These are phyloP conservation scores for Sungouiella blattae DNA, from an alignment of 805 yeast species.

Conservation along the genomic window DNA sequence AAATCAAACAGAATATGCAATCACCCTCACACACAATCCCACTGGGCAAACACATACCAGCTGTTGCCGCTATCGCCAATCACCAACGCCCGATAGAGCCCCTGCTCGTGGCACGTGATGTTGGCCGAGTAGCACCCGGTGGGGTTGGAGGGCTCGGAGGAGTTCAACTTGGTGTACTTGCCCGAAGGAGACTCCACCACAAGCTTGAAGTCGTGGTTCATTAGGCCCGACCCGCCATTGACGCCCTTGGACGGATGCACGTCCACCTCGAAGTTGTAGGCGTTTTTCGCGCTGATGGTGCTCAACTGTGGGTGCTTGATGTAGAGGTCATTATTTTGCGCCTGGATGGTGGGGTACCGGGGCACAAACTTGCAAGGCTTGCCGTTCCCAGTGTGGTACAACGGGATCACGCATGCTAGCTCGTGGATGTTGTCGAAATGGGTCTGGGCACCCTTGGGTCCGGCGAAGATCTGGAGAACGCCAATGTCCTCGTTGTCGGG, in stretches of 20 bases:
- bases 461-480: constrained; percentile 70
- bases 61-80: constrained; percentile 72
- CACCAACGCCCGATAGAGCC: constrained; percentile 81
- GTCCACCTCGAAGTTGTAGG: constrained; percentile 61
- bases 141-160: constrained; percentile 44
- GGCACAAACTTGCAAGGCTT: constrained; percentile 66
- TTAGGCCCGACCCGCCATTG: constrained; percentile 30
- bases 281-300: constrained; percentile 50
- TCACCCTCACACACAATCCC: constrained; percentile 52
- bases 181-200: constrained; percentile 87
- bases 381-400: constrained; percentile 65
- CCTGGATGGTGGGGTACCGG: constrained; percentile 66
- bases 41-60: constrained; percentile 89
- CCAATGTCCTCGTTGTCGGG: constrained; percentile 73
- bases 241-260: constrained; percentile 59
- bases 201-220: constrained; percentile 48
- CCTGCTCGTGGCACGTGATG: constrained; percentile 64
- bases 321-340: constrained; percentile 71
- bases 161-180: constrained; percentile 56
- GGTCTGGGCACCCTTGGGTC: constrained; percentile 56
- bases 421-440: constrained; percentile 61
- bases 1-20: not conserved
- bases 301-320: constrained; percentile 81
- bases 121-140: constrained; percentile 59
- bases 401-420: constrained; percentile 68